Evolutionary conservation across 257 asterid species (phyloP), one percentile per base, ranked within the genome.

Genomic region (Schizonepeta tenuifolia): DNA sequence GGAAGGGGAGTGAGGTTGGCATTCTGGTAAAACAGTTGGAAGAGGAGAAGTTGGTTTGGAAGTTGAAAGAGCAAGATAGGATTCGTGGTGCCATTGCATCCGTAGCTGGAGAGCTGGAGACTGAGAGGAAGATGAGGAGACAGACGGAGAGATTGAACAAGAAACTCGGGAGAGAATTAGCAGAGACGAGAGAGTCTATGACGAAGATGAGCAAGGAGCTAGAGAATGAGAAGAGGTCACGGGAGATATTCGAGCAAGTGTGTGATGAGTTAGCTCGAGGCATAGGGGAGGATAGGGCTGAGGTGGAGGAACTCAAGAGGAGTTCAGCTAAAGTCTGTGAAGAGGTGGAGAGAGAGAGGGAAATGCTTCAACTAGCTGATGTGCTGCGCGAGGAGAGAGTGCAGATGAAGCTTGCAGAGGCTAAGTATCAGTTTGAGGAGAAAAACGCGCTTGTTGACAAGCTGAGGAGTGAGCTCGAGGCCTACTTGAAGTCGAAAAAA

Each of bases 291-390:
- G 97, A 95, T 61, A 77, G 90, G 67, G 97, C 96, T 0, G 91
- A 84, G 78, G 98, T 85, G 69, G 99, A 88, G 82, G 95, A 86
- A 58, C 43, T 95, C 71, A 92, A 88, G 84, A 85, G 77, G 66
- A 85, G 87, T 21, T 86, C 93, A 0, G 94, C 74, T 1, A 86
- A 87, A 83, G 96, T 84, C 15, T 84, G 86, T 0, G 90, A 89
- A 46, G 98, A 92, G 63, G 81, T 95, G 22, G 99, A 95, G 57
- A 95, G 87, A 63, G 99, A 95, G 79, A 82, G 98, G 76, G 98
- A 95, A 84, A 92, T 90, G 98, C 94, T 95, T 76, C 99, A 92
- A 65, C 49, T 95, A 14, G 98, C 97, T 0, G 97, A 95, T 78
- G 83, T 89, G 9, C 56, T 92, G 22, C 87, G 99, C n/a, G 99